A percentile compares a stretch with the other conserved stretches of the same genome.
phyloP scores from a whole-genome alignment of 257 asterid genomes.

The Nyctanthes arbortristis region DNA sequence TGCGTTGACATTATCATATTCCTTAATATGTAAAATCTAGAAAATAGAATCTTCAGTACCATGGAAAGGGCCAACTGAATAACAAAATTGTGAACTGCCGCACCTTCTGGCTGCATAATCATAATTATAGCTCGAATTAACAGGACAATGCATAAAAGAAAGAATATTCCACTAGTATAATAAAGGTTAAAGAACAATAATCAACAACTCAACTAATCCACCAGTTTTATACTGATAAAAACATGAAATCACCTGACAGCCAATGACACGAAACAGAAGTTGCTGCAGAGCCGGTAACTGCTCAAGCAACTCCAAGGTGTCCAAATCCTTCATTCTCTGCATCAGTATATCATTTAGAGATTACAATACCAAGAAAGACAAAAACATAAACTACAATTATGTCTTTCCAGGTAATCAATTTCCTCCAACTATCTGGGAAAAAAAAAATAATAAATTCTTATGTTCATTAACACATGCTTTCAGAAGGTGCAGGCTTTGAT shows the following conservation, averaged over 20 bases:
- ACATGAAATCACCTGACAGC: conserved; percentile 74
- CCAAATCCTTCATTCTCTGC: conserved; percentile 90
- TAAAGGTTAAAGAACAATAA: conserved; percentile 3
- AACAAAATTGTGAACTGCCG: conserved; percentile 75
- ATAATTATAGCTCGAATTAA: conserved; percentile 25
- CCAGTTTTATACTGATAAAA: conserved; percentile 18
- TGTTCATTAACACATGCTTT: neutral
- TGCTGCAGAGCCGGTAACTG: conserved; percentile 88
- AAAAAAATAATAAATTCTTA: neutral
- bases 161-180: conserved; percentile 3
- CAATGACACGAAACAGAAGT: conserved; percentile 77
- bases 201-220: neutral
- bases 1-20: neutral
- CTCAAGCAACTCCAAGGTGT: conserved; percentile 77
- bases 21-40: conserved; percentile 11
- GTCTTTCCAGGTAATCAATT: neutral
- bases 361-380: conserved; percentile 5
- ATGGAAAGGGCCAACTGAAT: conserved; percentile 92
- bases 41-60: conserved; percentile 43
- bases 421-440: conserved; percentile 10
- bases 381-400: neutral
- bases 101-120: conserved; percentile 89
- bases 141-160: neutral
- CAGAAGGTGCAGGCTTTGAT: neutral
- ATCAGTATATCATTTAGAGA: conserved; percentile 14